Percentiles rank a stretch among this genome's conserved stretches.
Conservation (phyloP, 2,329 filamentous ascomycete species). For the Fusarium mangiferae region DNA sequence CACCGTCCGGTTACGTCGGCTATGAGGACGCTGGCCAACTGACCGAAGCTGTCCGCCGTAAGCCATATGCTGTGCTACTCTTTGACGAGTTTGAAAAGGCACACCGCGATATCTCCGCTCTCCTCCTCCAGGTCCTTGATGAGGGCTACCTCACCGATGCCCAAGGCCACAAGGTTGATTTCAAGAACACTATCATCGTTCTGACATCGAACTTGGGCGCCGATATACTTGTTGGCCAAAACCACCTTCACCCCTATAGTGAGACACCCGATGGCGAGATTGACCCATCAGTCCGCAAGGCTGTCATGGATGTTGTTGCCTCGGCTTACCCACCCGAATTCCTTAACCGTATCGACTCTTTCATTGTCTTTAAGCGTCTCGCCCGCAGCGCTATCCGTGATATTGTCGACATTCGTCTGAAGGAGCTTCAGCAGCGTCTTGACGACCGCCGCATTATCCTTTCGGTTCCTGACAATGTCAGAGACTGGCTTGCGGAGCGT, state of each 20-base stretch:
- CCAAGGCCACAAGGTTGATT: constrained; percentile 96
- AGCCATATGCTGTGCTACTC: constrained; percentile 92
- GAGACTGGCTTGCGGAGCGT: constrained; percentile 86
- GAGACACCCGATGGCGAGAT: constrained; percentile 75
- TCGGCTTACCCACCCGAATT: constrained; percentile 87
- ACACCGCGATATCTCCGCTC: constrained; percentile 90
- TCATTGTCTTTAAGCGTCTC: constrained; percentile 94
- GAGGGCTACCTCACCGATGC: constrained; percentile 96
- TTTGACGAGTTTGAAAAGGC: constrained; percentile 99
- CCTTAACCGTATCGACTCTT: constrained; percentile 95
- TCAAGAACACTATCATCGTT: constrained; percentile 95
- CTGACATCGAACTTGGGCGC: constrained; percentile 96
- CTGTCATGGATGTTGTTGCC: constrained; percentile 89
- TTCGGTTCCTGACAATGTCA: constrained; percentile 75
- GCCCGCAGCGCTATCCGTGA: constrained; percentile 82
- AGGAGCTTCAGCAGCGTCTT: constrained; percentile 83
- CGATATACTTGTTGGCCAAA: constrained; percentile 84
- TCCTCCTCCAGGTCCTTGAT: constrained; percentile 93
- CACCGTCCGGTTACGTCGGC: constrained; percentile 93
- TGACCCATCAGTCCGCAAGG: constrained; percentile 75
- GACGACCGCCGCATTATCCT: constrained; percentile 87
- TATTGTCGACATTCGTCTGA: constrained; percentile 91
- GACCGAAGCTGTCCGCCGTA: constrained; percentile 92
- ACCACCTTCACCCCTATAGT: constrained; percentile 71
- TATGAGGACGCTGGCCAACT: constrained; percentile 97